A percentile compares a stretch with the other conserved stretches of the same genome.
Evolutionary conservation across 495 filamentous ascomycete species (phyloP).

Genomic region (Podospora conica): DNA sequence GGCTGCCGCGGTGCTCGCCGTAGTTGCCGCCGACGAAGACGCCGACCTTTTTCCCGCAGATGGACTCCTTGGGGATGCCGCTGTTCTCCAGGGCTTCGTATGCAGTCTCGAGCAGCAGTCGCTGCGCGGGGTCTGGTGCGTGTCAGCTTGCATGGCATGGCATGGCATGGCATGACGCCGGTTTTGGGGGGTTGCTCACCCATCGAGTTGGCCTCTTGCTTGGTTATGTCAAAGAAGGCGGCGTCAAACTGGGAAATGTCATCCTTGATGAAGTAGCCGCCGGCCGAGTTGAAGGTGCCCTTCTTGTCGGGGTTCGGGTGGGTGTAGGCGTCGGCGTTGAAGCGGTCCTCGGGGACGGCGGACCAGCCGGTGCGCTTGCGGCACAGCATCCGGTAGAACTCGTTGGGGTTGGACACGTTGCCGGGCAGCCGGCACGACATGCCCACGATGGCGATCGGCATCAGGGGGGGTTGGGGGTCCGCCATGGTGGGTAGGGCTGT

Average conservation of each 20-base stretch:
- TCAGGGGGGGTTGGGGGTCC: conserved; percentile 16
- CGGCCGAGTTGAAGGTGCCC: conserved; percentile 37
- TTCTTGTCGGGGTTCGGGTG: conserved; percentile 51
- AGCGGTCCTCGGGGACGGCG: conserved; percentile 59
- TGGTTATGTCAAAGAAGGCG: conserved; percentile 47
- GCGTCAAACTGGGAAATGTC: conserved; percentile 46
- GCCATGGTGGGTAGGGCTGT: conserved; percentile 15
- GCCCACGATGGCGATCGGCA: conserved; percentile 41
- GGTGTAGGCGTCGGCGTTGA: conserved; percentile 57
- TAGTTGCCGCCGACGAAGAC: conserved; percentile 42
- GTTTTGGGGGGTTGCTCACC: no score
- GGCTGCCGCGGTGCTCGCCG: conserved; percentile 31
- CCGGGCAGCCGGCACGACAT: conserved; percentile 46
- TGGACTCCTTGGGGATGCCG: conserved; percentile 42
- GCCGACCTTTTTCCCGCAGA: conserved; percentile 39
- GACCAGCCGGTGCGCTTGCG: conserved; percentile 34
- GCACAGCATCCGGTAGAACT: conserved; percentile 44
- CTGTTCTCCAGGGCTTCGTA: conserved; percentile 46
- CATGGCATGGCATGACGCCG: no score
- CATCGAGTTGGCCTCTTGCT: conserved; percentile 44
- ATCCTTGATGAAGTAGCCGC: conserved; percentile 51
- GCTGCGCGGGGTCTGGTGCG: conserved; percentile 48
- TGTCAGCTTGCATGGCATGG: conserved; percentile 1
- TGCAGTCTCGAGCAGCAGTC: conserved; percentile 49
- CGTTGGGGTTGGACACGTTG: conserved; percentile 32